phyloP scores from a whole-genome alignment of 2,329 filamentous ascomycete genomes.

The Chalara sp. region DNA sequence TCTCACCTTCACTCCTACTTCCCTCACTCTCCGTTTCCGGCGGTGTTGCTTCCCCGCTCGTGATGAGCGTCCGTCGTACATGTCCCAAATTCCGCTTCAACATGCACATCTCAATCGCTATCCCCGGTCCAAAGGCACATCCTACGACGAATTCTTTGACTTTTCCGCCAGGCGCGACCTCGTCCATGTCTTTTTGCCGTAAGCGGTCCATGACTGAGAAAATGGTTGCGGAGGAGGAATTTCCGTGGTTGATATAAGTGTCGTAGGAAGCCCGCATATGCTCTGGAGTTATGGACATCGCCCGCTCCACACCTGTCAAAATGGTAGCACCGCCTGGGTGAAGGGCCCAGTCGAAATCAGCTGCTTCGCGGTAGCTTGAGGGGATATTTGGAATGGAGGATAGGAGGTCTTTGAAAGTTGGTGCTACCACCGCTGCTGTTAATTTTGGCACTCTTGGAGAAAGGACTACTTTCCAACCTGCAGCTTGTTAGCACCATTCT shows the following conservation, averaged over 20 bases:
- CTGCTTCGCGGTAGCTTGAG: conserved; percentile 35
- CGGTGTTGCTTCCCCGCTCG: conserved; percentile 22
- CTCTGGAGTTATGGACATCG: conserved; percentile 50
- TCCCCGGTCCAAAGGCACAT: conserved; percentile 64
- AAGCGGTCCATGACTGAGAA: conserved; percentile 60
- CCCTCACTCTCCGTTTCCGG: conserved; percentile 25
- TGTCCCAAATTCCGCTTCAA: conserved; percentile 37
- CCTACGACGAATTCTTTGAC: conserved; percentile 54
- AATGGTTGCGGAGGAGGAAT: conserved; percentile 63
- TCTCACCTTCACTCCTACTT: conserved; percentile 19
- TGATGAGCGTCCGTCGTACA: conserved; percentile 15
- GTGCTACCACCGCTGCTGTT: conserved; percentile 42
- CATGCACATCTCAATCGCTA: conserved; percentile 62
- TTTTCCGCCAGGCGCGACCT: conserved; percentile 42
- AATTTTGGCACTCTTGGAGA: conserved; percentile 54
- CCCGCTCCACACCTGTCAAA: conserved; percentile 53
- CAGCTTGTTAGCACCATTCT: neutral
- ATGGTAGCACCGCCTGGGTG: conserved; percentile 65
- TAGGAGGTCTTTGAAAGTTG: conserved; percentile 49
- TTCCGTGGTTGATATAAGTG: conserved; percentile 61
- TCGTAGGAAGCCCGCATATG: conserved; percentile 66
- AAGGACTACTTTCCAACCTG: conserved; percentile 61
- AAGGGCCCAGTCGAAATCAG: conserved; percentile 67
- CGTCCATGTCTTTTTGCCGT: conserved; percentile 53
- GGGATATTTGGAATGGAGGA: conserved; percentile 40